These are phyloP conservation scores for Cucumis cinereus DNA, from an alignment of 306 rosid genomes.

Conservation along the genomic window DNA sequence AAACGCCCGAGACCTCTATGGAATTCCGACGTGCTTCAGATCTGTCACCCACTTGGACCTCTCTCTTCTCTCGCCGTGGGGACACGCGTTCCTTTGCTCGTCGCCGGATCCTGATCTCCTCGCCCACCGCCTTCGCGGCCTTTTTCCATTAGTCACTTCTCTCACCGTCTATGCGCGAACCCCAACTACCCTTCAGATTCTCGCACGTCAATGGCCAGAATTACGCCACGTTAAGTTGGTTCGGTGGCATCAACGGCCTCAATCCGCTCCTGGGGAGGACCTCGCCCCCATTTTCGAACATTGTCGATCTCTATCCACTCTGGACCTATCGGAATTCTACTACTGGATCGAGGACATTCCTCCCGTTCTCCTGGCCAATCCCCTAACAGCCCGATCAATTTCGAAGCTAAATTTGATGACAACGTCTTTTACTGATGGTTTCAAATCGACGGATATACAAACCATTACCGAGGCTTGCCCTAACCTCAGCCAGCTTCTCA, in stretches of 20 bases:
- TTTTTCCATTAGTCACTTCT: conserved; percentile 65
- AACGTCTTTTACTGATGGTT: conserved; percentile 54
- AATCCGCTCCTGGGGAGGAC: conserved; percentile 35
- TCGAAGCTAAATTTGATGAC: conserved; percentile 53
- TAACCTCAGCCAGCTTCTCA: conserved; percentile 44
- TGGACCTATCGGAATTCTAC: conserved; percentile 76
- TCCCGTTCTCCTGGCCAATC: conserved; percentile 41
- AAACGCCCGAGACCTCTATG: conserved; percentile 70
- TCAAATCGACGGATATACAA: conserved; percentile 46
- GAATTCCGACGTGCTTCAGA: conserved; percentile 51
- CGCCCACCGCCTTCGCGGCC: conserved; percentile 44
- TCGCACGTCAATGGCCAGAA: conserved; percentile 53
- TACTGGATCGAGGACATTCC: conserved; percentile 86
- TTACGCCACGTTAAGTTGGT: conserved; percentile 59
- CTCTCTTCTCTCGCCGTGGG: conserved; percentile 52
- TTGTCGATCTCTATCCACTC: conserved; percentile 41
- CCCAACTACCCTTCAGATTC: conserved; percentile 36
- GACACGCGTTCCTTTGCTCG: conserved; percentile 16
- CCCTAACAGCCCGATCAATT: conserved; percentile 38
- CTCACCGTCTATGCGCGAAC: conserved; percentile 64
- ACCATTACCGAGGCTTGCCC: conserved; percentile 56
- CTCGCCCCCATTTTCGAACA: conserved; percentile 39
- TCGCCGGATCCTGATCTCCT: conserved; percentile 33
- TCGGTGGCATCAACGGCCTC: conserved; percentile 84
- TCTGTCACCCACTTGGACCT: conserved; percentile 54